Evolutionary conservation across 345 rosid genomes (phyloP).

Genomic region (Aquilaria malaccensis): DNA sequence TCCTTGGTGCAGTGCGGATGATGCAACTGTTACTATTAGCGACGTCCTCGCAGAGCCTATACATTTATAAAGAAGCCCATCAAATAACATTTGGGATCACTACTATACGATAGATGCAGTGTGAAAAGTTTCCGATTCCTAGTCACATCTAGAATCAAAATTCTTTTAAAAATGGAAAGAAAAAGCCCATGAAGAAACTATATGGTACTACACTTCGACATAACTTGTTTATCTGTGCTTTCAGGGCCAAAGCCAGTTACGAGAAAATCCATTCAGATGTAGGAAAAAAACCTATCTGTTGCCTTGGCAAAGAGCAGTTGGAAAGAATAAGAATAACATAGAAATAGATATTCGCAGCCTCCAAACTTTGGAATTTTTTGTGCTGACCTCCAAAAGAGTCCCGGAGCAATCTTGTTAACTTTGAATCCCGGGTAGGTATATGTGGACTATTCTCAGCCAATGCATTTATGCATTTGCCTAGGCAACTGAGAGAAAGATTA

Average conservation of each 20-base stretch:
- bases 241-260: no score
- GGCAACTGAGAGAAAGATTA: constrained; percentile 86
- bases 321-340: no score
- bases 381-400: constrained; percentile 89
- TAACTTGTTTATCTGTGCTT: no score
- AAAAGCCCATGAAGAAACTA: no score
- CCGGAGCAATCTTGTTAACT: constrained; percentile 89
- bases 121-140: no score
- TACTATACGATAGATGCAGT: neutral
- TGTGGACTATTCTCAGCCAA: constrained; percentile 90
- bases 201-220: no score
- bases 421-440: constrained; percentile 93
- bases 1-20: constrained; percentile 70
- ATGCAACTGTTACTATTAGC: constrained; percentile 78
- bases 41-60: constrained; percentile 94
- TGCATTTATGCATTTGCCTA: constrained; percentile 95
- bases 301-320: no score
- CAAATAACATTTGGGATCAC: neutral
- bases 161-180: no score
- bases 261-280: no score
- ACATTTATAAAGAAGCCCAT: constrained; percentile 12
- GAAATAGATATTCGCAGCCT: no score
- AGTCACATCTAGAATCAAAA: no score
- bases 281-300: no score
- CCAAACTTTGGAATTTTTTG: neutral